Base-by-base conservation (phyloP, 306 rosid genomes). In the Gastrolobium villosum region DNA sequence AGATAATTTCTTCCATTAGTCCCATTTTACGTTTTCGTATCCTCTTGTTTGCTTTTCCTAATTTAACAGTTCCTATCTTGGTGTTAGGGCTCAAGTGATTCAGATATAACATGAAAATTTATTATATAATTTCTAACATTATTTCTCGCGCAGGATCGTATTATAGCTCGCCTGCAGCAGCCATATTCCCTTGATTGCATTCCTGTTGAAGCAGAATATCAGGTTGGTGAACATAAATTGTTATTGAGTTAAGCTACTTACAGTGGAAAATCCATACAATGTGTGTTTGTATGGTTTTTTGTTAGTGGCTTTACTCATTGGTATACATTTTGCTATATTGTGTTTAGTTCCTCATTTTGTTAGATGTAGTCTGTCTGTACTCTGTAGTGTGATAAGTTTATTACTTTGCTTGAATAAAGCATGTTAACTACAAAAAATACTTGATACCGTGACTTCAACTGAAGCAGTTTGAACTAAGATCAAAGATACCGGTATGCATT, bases 151-250 rank as follows among this genome's bases (percentile, higher is more conserved):
- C 90, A 95, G 98, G 98, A 95, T 76, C 98, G 99, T 62, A 93
- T 95, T 39, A 90, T 95, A 72, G 94, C 98, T 81, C 98, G 98
- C 67, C 89, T 95, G 72, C 99, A 93, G 86, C 99, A 95, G 73
- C 99, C 99, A 10, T 95, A 95, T 85, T 93, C 98, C 57, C 93
- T 95, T 7, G 96, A 95, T 79, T 95, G 99, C 90, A 93, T 95
- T 82, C 99, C 97, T 10, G 97, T 95, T n/a, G 99, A 93, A 80
- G 98, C 99, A 77, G 98, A 95, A 78, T 93, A 85, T 91, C 99
- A 93, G 98, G 99, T 95, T 76, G 34, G 86, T 67, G 53, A 26
- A 48, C 35, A 41, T 63, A 35, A 57, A 2, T 15, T 59, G 20
- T 54, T 49, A 20, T 41, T 79, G 20, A 20, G 28, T 49, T 48